phyloP scores from a whole-genome alignment of 768 basidiomycete genomes.

The Mycena latifolia region DNA sequence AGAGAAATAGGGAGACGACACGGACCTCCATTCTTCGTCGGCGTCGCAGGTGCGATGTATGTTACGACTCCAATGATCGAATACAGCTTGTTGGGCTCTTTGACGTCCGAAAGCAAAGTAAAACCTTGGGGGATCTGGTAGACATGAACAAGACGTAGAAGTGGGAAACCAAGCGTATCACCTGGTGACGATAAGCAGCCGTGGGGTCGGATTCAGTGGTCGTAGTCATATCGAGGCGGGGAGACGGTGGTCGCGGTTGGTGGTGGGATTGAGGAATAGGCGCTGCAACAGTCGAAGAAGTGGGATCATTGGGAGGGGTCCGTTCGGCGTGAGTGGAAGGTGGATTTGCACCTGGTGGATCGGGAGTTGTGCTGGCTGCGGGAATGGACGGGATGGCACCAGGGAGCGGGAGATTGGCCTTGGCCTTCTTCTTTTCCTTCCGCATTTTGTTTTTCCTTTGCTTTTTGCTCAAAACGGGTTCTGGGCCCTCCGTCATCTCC shows the following conservation, averaged over 20 bases:
- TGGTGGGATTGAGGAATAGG: not conserved
- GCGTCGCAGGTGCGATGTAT: not conserved
- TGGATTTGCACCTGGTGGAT: not conserved
- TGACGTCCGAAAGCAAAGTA: slow-evolving; percentile 4
- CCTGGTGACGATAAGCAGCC: not conserved
- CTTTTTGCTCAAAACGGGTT: slow-evolving; percentile 27
- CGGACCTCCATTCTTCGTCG: slow-evolving; percentile 40
- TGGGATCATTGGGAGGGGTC: not conserved
- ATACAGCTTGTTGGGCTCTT: not conserved
- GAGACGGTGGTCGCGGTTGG: not conserved
- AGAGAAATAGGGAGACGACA: not conserved
- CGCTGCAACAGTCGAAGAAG: not conserved
- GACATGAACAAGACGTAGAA: not conserved
- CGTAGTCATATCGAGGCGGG: not conserved
- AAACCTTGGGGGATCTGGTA: slow-evolving; percentile 11
- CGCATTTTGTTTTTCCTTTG: slow-evolving; percentile 45
- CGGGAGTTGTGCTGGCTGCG: not conserved
- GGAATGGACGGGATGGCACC: not conserved
- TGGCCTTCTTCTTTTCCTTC: slow-evolving; percentile 34
- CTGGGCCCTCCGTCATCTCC: not conserved
- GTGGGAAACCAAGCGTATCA: not conserved
- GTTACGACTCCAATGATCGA: slow-evolving; percentile 29
- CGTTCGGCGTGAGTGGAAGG: not conserved
- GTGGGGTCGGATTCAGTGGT: not conserved
- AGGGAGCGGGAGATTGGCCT: not conserved